Base-by-base conservation (phyloP, 192 early-diverging fungal species). In the Coemansia sp. region DNA sequence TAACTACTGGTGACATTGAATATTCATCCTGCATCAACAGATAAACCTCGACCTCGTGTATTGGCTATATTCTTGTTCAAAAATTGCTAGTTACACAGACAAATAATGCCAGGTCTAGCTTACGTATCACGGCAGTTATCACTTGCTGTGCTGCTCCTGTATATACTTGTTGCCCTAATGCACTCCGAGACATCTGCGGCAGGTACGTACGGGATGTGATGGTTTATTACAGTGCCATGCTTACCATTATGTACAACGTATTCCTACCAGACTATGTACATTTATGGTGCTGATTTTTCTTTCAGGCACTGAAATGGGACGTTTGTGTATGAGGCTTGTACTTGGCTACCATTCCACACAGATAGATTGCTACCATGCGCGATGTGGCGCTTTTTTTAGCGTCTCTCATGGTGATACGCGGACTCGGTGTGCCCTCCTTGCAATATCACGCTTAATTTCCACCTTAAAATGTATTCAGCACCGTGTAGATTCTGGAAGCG, bases 361-460 rank as follows among this genome's bases (percentile, higher is more conserved):
- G 39, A 46, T 46, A 14, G 39, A 46, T 17, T 17, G 39, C 14
- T 46, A 22, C 7, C 33, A 17, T 59, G 19, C 36, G 20, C 22
- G 20, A 46, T 60, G 59, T 60, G 59, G 59, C 59, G 59, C 36
- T 46, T 23, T 60, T 60, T 17, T 46, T 46, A 17, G 9, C 17
- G 11, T 9, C 39, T 46, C 39, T 14, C 8, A 17, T 46, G 39
- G 39, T 14, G 39, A 46, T 46, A 46, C 39, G 17, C 1, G 9
- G 39, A 46, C 39, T 46, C 33, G 21, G 55, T 51, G 33, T 20
- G 30, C 31, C n/a, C 24, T 21, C 20, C 39, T 42, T 60, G 59
- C 24, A 42, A 24, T 22, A 31, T 23, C 24, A 60, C 30, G 7
- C 2, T 42, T 22, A 60, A 9, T 39, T 42, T 2, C 3, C 27